Evolutionary conservation across 345 rosid species (phyloP).

Genomic region (Euphorbia peplus): DNA sequence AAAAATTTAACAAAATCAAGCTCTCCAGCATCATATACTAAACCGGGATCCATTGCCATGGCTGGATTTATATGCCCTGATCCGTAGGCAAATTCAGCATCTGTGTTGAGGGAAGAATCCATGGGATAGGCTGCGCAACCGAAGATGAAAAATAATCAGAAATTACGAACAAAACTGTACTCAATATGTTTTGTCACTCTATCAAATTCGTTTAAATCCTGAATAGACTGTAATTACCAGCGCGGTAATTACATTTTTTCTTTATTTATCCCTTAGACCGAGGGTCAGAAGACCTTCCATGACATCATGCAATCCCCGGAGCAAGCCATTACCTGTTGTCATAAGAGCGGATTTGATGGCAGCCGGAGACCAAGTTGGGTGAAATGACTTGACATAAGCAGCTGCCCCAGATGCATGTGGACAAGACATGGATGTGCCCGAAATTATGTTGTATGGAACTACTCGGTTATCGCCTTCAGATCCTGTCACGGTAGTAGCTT

Average conservation of each 20-base stretch:
- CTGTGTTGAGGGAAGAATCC: constrained; percentile 11
- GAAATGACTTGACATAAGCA: constrained; percentile 31
- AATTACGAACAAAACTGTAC: background rate
- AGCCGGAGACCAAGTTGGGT: constrained; percentile 40
- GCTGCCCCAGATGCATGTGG: constrained; percentile 41
- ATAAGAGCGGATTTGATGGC: constrained; percentile 44
- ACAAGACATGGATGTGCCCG: constrained; percentile 44
- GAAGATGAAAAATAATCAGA: background rate
- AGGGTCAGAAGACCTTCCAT: too few relatives aligned
- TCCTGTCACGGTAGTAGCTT: constrained; percentile 7
- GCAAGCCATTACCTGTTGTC: constrained; percentile 37
- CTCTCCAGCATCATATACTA: background rate
- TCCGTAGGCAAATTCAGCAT: constrained; percentile 40
- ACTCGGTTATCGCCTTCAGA: background rate
- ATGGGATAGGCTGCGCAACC: constrained; percentile 12
- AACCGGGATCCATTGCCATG: constrained; percentile 33
- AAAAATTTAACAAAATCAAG: constrained; percentile 18
- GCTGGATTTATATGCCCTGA: constrained; percentile 45
- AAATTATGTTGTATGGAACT: constrained; percentile 34
- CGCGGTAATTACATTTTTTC: too few relatives aligned
- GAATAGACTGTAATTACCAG: too few relatives aligned
- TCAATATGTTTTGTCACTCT: too few relatives aligned
- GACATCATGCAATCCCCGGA: too few relatives aligned
- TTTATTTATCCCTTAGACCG: too few relatives aligned
- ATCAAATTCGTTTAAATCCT: too few relatives aligned